A percentile compares a stretch with the other conserved stretches of the same genome.
These are phyloP conservation scores for Ceratocystis eucalypticola DNA, from an alignment of 2,329 filamentous ascomycete genomes.

Conservation along the genomic window DNA sequence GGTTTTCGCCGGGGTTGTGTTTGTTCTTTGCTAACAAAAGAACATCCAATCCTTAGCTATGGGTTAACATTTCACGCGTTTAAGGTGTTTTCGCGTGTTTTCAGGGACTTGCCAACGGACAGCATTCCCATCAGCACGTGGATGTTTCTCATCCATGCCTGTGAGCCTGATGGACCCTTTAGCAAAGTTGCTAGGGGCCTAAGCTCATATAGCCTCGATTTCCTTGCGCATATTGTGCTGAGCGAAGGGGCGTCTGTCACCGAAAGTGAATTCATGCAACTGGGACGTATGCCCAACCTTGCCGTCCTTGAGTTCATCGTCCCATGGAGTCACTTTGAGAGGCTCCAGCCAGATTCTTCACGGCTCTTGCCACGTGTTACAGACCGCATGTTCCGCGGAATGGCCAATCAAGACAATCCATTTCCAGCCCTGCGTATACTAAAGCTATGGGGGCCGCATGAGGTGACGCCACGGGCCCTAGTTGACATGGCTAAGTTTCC, in stretches of 20 bases:
- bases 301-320: conserved; percentile 36
- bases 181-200: not conserved
- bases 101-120: not conserved
- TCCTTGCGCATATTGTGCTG: conserved; percentile 32
- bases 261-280: conserved; percentile 29
- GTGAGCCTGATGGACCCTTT: conserved; percentile 10
- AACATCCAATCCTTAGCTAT: not conserved
- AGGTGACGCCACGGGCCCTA: conserved; percentile 31
- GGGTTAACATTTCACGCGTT: conserved; percentile 10
- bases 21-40: not conserved
- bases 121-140: conserved; percentile 8
- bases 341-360: conserved; percentile 21
- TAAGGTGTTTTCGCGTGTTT: conserved; percentile 4
- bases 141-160: conserved; percentile 11
- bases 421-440: conserved; percentile 37
- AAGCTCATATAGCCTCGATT: conserved; percentile 26
- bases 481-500: conserved; percentile 32
- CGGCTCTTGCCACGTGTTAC: conserved; percentile 29
- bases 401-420: conserved; percentile 30
- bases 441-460: conserved; percentile 31
- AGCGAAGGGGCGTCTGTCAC: conserved; percentile 28
- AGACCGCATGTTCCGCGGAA: conserved; percentile 35
- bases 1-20: not conserved
- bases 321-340: conserved; percentile 21
- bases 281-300: conserved; percentile 34